Conservation (phyloP, 176 grass and related monocot species). For the Aechmea fasciata region DNA sequence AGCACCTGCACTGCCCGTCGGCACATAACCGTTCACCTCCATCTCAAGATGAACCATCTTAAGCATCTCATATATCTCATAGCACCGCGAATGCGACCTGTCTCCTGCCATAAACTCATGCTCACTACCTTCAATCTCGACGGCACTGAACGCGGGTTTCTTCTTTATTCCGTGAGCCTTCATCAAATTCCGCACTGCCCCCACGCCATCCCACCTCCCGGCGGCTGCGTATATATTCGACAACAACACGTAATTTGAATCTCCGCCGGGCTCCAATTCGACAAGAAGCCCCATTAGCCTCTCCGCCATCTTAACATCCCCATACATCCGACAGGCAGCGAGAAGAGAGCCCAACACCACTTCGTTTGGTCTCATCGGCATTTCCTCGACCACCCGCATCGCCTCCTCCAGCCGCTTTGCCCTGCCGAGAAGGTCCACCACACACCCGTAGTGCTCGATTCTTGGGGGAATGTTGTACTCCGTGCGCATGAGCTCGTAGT, state of each 20-base stretch:
- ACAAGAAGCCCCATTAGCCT: conserved; percentile 47
- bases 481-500: conserved; percentile 35
- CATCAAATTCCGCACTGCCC: conserved; percentile 42
- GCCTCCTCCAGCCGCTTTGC: conserved; percentile 43
- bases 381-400: conserved; percentile 29
- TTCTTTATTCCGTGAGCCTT: conserved; percentile 49
- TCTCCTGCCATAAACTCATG: conserved; percentile 52
- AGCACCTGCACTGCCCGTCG: background rate
- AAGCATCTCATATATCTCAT: conserved; percentile 38
- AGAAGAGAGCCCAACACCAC: conserved; percentile 67
- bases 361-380: conserved; percentile 53
- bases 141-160: conserved; percentile 35
- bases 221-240: conserved; percentile 57
- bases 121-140: conserved; percentile 44
- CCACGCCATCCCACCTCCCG: conserved; percentile 43
- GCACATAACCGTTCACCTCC: background rate
- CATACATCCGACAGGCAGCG: conserved; percentile 41
- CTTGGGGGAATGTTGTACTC: conserved; percentile 26
- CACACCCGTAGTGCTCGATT: conserved; percentile 64
- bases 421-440: conserved; percentile 66
- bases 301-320: conserved; percentile 39
- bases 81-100: conserved; percentile 26
- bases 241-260: conserved; percentile 55
- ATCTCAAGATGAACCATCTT: conserved; percentile 33
- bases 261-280: conserved; percentile 45